A percentile compares a stretch with the other conserved stretches of the same genome.
phyloP scores from a whole-genome alignment of 176 grass and related monocot genomes.

The Luzula sylvatica region DNA sequence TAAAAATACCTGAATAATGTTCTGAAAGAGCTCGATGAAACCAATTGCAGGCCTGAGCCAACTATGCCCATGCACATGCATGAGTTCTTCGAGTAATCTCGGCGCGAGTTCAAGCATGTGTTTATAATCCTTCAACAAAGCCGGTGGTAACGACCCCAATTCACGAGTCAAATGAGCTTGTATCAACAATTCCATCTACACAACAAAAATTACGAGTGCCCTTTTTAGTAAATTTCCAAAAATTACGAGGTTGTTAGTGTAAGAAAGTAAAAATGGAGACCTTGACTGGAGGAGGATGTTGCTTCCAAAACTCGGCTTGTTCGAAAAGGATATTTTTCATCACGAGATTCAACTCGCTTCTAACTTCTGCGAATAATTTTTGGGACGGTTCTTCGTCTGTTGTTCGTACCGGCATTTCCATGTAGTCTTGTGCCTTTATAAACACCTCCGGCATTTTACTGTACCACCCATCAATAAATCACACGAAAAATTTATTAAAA shows the following conservation, averaged over 20 bases:
- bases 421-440: slow-evolving; percentile 96
- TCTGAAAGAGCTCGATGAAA: slow-evolving; percentile 93
- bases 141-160: slow-evolving; percentile 44
- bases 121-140: slow-evolving; percentile 72
- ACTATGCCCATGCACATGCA: slow-evolving; percentile 83
- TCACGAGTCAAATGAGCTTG: slow-evolving; percentile 88
- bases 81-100: slow-evolving; percentile 84
- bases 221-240: not conserved
- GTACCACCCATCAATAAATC: too few species aligned
- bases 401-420: slow-evolving; percentile 94
- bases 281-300: slow-evolving; percentile 96
- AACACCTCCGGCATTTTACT: slow-evolving; percentile 99
- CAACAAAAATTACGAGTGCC: slow-evolving; percentile 17
- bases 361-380: slow-evolving; percentile 85
- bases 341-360: slow-evolving; percentile 97
- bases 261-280: slow-evolving; percentile 39
- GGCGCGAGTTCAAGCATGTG: slow-evolving; percentile 99
- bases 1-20: slow-evolving; percentile 80
- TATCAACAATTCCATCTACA: slow-evolving; percentile 89
- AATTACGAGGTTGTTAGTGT: not conserved
- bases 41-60: slow-evolving; percentile 92
- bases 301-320: slow-evolving; percentile 98
- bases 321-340: slow-evolving; percentile 91
- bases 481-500: too few species aligned
- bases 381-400: slow-evolving; percentile 95